Evolutionary conservation across 495 filamentous ascomycete genomes (phyloP).

Genomic region (Chaetomidium leptoderma): DNA sequence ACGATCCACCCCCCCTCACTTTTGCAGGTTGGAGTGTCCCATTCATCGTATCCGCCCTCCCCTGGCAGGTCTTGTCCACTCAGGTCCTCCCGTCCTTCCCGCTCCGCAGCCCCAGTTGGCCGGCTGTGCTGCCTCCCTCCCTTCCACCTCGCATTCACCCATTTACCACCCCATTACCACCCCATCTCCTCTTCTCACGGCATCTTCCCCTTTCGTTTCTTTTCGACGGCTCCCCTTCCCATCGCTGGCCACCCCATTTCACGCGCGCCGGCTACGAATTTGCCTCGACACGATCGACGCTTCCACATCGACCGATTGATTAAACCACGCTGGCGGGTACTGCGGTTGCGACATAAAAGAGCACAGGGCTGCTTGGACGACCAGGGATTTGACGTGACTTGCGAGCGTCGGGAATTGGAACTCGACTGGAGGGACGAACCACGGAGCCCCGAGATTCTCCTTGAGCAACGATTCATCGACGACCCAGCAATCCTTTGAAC

Average conservation of each 20-base stretch:
- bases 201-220: constrained; percentile 27
- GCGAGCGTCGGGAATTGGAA: background rate
- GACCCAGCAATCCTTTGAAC: background rate
- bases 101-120: constrained; percentile 9
- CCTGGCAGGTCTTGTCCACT: constrained; percentile 8
- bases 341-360: constrained; percentile 16
- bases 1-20: constrained; percentile 10
- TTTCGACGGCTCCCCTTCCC: constrained; percentile 19
- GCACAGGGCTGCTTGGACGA: background rate
- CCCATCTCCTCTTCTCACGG: constrained; percentile 24
- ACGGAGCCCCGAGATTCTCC: background rate
- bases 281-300: constrained; percentile 15
- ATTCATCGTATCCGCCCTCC: constrained; percentile 16
- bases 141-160: constrained; percentile 20
- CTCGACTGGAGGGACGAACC: constrained; percentile 6
- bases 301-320: constrained; percentile 15
- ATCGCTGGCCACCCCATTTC: constrained; percentile 15
- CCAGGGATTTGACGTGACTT: background rate
- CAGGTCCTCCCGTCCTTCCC: constrained; percentile 9
- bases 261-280: constrained; percentile 11
- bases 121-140: constrained; percentile 33
- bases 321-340: constrained; percentile 24
- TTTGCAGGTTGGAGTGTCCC: constrained; percentile 8
- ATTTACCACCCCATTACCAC: constrained; percentile 23
- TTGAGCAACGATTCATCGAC: background rate